Percentiles rank a stretch among this genome's conserved stretches.
These are phyloP conservation scores for Astragalus glycyphyllos DNA, from an alignment of 306 rosid species.

Conservation along the genomic window DNA sequence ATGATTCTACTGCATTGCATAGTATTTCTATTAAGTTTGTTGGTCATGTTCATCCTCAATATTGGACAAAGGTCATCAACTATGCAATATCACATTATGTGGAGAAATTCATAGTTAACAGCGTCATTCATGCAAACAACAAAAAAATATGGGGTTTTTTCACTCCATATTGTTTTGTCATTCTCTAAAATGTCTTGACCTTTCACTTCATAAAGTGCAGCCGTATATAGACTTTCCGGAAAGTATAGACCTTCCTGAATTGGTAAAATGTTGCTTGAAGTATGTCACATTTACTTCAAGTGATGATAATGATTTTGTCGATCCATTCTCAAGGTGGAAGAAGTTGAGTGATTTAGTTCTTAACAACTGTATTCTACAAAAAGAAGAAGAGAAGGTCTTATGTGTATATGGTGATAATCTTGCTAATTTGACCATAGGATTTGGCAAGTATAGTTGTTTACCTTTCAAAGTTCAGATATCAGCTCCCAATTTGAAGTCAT, in stretches of 20 bases:
- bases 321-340: background rate
- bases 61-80: background rate
- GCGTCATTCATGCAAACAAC: too few relatives aligned
- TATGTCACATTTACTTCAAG: background rate
- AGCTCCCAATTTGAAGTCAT: background rate
- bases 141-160: background rate
- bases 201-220: too few relatives aligned
- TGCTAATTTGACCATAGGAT: background rate
- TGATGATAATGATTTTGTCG: background rate
- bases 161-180: background rate
- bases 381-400: background rate
- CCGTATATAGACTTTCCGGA: too few relatives aligned
- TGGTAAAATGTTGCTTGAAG: background rate
- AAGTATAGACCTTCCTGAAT: background rate
- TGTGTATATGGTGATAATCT: background rate
- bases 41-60: background rate
- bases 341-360: background rate
- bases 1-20: background rate
- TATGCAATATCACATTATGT: too few relatives aligned
- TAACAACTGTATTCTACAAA: background rate
- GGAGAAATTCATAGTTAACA: background rate
- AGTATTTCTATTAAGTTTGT: background rate
- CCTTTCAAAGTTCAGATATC: background rate
- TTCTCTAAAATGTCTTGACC: background rate
- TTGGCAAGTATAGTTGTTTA: accelerated